Base-by-base conservation (phyloP, 495 filamentous ascomycete genomes). In the Xylaria acuta region DNA sequence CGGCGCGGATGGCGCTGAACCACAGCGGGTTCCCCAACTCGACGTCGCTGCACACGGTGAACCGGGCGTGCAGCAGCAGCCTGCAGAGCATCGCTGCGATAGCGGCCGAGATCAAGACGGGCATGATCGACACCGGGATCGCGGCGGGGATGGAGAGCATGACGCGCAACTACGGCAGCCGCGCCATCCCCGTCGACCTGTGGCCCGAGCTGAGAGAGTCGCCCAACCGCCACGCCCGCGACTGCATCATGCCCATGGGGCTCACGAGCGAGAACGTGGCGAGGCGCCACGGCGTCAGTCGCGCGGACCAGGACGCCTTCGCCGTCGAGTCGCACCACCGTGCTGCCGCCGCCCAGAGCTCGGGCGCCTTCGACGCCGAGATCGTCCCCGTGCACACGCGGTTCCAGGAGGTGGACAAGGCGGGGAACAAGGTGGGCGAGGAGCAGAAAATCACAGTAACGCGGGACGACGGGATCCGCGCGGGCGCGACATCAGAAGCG, bases 221-320 rank as follows among this genome's bases (percentile, higher is more conserved):
- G 1, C 78, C 78, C 9, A 89, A 88, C 8, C 85, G 92, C 79
- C 92, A 96, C 69, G 91, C 93, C 9, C 79, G 86, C 49, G 94
- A 97, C 78, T 97, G 94, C 76, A 90, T 97, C 76, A 96, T 97
- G 94, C 89, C 90, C 68, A 98, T 98, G 95, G 94, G 95, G 0
- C 77, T 95, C 54, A 98, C 95, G n/a, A 89, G 89, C 32, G 95
- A 98, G 86, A 97, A 97, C 75, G 94, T 98, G 12, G 93, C 94
- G 0, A 81, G 83, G 72, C 84, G 94, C 62, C 95, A 97, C 74
- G 88, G 88, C 6, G 86, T 98, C n/a, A 84, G 80, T 12, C 81
- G 95, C 25, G 84, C 80, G 5, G 94, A 95, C 71, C 94, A 97
- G 83, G 95, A 98, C 79, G 90, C 83, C 6, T 94, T 97, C 70